A percentile compares a stretch with the other conserved stretches of the same genome.
Conservation (phyloP, 2,329 filamentous ascomycete genomes). For the Diaporthe velutina region DNA sequence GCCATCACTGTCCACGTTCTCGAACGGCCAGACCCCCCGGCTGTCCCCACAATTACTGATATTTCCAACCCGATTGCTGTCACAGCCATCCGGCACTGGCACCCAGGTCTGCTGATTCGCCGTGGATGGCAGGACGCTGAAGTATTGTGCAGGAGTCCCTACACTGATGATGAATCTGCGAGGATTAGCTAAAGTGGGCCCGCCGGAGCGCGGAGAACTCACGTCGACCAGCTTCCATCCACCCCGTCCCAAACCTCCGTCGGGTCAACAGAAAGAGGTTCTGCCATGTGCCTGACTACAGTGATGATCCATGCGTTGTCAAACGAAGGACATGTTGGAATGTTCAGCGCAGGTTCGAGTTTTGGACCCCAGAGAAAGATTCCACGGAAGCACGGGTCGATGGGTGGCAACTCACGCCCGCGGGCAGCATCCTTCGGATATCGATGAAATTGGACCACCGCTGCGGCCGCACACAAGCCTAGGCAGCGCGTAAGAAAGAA, state of each 20-base stretch:
- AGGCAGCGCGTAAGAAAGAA: constrained; percentile 24
- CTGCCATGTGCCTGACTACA: background rate
- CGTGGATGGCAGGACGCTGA: constrained; percentile 24
- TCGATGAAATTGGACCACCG: constrained; percentile 14
- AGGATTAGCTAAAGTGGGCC: constrained; percentile 2
- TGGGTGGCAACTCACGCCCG: background rate
- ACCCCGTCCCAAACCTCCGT: constrained; percentile 14
- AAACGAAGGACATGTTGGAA: background rate
- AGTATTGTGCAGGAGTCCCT: constrained; percentile 15
- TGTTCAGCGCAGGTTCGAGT: background rate
- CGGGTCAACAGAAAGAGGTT: constrained; percentile 22
- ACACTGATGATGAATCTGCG: constrained; percentile 14
- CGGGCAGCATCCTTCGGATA: constrained; percentile 6
- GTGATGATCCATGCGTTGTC: background rate
- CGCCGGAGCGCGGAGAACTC: background rate
- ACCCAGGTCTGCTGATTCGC: constrained; percentile 24
- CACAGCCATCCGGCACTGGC: background rate
- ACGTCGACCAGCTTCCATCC: constrained; percentile 23
- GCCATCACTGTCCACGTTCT: constrained; percentile 4
- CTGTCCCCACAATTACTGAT: constrained; percentile 15
- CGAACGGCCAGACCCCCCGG: constrained; percentile 25
- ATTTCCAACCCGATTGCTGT: background rate
- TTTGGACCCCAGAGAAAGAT: background rate
- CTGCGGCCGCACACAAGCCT: constrained; percentile 9
- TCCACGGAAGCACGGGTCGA: background rate